Evolutionary conservation across 495 filamentous ascomycete species (phyloP).

Genomic region (Penicillium diatomitis): DNA sequence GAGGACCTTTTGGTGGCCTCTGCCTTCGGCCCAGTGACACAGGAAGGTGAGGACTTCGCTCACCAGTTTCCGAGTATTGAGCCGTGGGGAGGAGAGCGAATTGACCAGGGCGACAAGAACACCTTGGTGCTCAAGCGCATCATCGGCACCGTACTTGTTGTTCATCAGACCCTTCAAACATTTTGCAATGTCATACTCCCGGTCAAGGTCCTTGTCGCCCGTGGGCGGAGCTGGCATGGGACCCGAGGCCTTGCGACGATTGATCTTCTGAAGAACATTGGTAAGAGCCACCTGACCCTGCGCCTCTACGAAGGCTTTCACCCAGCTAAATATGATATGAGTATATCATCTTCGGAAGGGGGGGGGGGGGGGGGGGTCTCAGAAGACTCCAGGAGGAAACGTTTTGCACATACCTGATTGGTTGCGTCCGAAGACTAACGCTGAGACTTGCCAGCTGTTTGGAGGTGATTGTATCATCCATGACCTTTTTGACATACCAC

Average conservation of each 20-base stretch:
- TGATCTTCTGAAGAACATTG: conserved; percentile 87
- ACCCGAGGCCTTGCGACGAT: conserved; percentile 70
- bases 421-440: conserved; percentile 90
- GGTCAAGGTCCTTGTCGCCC: conserved; percentile 79
- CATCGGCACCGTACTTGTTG: conserved; percentile 97
- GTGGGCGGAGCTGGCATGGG: conserved; percentile 54
- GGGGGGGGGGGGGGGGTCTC: too few relatives aligned
- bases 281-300: conserved; percentile 96
- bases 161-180: conserved; percentile 97
- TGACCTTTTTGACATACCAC: conserved; percentile 95
- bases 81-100: conserved; percentile 76
- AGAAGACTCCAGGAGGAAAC: too few relatives aligned
- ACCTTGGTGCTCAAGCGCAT: conserved; percentile 84
- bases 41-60: conserved; percentile 95
- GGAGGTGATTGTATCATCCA: conserved; percentile 87
- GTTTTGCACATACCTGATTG: conserved; percentile 54
- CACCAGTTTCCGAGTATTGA: conserved; percentile 89
- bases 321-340: conserved; percentile 52
- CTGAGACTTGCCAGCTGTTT: conserved; percentile 87
- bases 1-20: conserved; percentile 90
- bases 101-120: conserved; percentile 82
- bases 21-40: conserved; percentile 91
- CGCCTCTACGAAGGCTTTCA: conserved; percentile 91
- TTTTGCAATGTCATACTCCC: conserved; percentile 96
- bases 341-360: background rate